Conservation (phyloP, 1,284 basidiomycete species). For the Puccinia horiana region DNA sequence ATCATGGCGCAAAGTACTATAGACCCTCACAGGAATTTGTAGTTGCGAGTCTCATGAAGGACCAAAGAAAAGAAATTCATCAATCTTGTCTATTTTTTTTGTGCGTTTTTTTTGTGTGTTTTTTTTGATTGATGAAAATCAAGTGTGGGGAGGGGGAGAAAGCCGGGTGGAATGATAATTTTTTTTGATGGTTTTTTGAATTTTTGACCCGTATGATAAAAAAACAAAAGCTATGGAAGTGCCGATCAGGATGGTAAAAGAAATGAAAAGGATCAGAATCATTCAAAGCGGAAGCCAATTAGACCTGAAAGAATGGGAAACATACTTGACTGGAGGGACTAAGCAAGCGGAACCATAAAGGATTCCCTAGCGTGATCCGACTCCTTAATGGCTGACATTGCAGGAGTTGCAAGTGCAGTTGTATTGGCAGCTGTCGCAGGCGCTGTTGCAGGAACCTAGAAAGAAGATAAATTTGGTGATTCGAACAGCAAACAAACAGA, state of each 20-base stretch:
- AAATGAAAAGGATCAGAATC: background rate
- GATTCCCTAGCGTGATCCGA: background rate
- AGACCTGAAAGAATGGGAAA: background rate
- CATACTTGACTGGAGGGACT: conserved; percentile 4
- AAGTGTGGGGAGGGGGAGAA: background rate
- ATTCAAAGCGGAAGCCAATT: background rate
- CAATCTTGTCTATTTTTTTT: too few relatives aligned
- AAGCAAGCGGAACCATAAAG: background rate
- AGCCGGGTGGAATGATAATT: background rate
- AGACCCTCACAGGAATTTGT: background rate
- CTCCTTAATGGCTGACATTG: background rate
- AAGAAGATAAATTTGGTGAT: background rate
- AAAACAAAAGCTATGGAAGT: background rate
- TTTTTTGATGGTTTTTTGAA: background rate
- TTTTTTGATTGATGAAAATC: background rate
- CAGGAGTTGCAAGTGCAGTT: conserved; percentile 26
- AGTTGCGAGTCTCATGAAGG: background rate
- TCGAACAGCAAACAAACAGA: too few relatives aligned
- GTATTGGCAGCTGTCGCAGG: conserved; percentile 22
- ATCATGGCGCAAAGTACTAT: background rate
- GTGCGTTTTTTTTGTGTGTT: too few relatives aligned
- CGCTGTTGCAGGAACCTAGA: conserved; percentile 24
- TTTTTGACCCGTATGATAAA: background rate
- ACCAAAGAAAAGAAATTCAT: background rate
- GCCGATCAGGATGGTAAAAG: background rate